A percentile compares a stretch with the other conserved stretches of the same genome.
phyloP scores from a whole-genome alignment of 2,329 filamentous ascomycete genomes.

The Alternaria burnsii region DNA sequence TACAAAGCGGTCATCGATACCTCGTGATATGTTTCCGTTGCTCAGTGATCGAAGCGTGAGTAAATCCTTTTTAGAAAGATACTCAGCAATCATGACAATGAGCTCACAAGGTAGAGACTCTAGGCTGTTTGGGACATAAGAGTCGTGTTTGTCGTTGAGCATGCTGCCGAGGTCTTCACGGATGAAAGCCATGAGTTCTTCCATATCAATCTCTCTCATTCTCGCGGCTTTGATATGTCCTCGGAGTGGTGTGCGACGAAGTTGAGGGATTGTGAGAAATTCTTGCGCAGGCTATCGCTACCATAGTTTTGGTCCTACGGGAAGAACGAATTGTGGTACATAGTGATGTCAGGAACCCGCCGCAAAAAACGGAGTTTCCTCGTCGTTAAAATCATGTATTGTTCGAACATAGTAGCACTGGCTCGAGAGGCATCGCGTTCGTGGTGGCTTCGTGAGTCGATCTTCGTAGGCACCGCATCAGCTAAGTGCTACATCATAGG shows the following conservation, averaged over 20 bases:
- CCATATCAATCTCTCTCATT: not conserved
- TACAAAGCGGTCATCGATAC: constrained; percentile 12
- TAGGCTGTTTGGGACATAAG: not conserved
- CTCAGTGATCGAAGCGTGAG: constrained; percentile 2
- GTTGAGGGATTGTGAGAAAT: not conserved
- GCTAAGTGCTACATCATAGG: not conserved
- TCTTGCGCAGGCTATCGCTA: not conserved
- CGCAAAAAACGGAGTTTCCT: too few relatives aligned
- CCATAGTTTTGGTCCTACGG: constrained; percentile 13
- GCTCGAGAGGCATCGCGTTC: not conserved
- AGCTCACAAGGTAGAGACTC: constrained; percentile 10
- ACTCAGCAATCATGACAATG: constrained; percentile 5
- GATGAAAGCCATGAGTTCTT: not conserved
- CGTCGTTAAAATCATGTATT: not conserved
- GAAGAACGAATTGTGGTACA: constrained; percentile 1
- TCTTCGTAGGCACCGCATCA: not conserved
- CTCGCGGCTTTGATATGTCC: not conserved
- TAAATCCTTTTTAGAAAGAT: not conserved
- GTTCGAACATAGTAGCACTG: not conserved
- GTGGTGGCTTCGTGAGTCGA: not conserved
- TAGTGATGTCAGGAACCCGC: too few relatives aligned
- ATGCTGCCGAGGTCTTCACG: not conserved
- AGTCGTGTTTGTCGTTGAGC: not conserved
- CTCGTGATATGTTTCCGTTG: constrained; percentile 3
- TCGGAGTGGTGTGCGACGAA: not conserved